Conservation (phyloP, 208 protist species). For the Strigomonas galati region DNA sequence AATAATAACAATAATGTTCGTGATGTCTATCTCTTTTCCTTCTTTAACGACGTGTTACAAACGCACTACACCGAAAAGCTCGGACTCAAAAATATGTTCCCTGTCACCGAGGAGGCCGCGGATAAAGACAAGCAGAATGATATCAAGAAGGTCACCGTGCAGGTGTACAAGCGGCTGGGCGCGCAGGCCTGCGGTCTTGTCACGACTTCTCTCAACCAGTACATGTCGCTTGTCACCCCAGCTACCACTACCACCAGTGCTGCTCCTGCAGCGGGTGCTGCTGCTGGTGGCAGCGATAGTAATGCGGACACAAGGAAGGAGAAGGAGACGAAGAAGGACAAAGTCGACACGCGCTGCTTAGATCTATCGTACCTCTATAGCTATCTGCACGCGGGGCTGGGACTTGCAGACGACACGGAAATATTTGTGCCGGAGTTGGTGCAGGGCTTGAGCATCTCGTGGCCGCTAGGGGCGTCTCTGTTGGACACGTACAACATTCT, state of each 20-base stretch:
- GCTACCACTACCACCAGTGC: not conserved
- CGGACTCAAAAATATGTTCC: too few relatives aligned
- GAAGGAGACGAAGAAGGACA: slow-evolving; percentile 1
- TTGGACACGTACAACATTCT: slow-evolving; percentile 13
- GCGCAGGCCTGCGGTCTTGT: slow-evolving; percentile 17
- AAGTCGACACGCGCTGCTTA: slow-evolving; percentile 46
- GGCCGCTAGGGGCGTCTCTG: slow-evolving; percentile 79
- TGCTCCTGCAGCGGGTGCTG: not conserved
- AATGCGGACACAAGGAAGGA: too few relatives aligned
- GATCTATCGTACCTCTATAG: slow-evolving; percentile 77
- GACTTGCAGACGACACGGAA: slow-evolving; percentile 33
- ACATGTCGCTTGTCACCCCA: not conserved
- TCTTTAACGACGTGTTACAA: slow-evolving; percentile 63
- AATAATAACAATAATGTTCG: not conserved
- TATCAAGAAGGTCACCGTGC: slow-evolving; percentile 18
- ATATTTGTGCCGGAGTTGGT: slow-evolving; percentile 61
- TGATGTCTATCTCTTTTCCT: slow-evolving; percentile 63
- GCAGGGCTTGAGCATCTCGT: slow-evolving; percentile 50
- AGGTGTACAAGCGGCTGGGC: slow-evolving; percentile 24
- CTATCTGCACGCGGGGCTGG: slow-evolving; percentile 49
- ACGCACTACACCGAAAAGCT: not conserved
- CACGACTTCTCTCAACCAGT: not conserved
- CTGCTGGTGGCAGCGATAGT: too few relatives aligned
- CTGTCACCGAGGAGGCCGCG: too few relatives aligned
- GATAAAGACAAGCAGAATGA: not conserved